phyloP scores from a whole-genome alignment of 805 yeast genomes.

The Maudiozyma barnettii region DNA sequence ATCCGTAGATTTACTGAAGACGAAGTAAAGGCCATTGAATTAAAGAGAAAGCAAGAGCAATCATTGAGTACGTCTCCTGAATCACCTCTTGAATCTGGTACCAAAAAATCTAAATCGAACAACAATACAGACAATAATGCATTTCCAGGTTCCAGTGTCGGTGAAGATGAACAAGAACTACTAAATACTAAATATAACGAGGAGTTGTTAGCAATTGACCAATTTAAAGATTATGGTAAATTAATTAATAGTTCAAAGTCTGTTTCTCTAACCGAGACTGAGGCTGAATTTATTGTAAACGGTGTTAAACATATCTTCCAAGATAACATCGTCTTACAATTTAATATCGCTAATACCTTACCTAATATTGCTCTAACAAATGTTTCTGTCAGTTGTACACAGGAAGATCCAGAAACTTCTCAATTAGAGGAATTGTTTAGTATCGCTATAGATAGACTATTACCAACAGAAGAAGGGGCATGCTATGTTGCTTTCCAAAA shows the following conservation, averaged over 20 bases:
- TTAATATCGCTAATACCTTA: conserved; percentile 75
- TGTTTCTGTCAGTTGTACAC: conserved; percentile 59
- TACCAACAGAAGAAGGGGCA: conserved; percentile 62
- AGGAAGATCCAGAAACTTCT: conserved; percentile 43
- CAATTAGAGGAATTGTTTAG: conserved; percentile 56
- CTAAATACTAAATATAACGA: conserved; percentile 58
- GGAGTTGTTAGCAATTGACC: conserved; percentile 62
- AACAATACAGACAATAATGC: conserved; percentile 22
- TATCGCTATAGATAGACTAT: conserved; percentile 61
- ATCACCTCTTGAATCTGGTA: conserved; percentile 6
- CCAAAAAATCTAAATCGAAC: conserved; percentile 11
- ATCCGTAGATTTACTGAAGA: conserved; percentile 61
- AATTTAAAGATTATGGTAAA: conserved; percentile 63
- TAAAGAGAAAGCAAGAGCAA: conserved; percentile 39
- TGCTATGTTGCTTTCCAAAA: conserved; percentile 69
- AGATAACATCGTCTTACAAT: conserved; percentile 67
- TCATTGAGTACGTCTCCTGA: conserved; percentile 20
- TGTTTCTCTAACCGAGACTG: conserved; percentile 74
- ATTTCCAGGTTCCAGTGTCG: conserved; percentile 22
- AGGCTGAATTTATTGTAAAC: conserved; percentile 84
- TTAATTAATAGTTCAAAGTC: conserved; percentile 60
- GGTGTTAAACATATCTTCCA: conserved; percentile 78
- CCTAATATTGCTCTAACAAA: conserved; percentile 67
- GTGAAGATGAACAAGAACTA: conserved; percentile 29
- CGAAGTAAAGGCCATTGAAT: conserved; percentile 57